These are phyloP conservation scores for Triticum timopheevii DNA, from an alignment of 176 grass and related monocot species.

Conservation along the genomic window DNA sequence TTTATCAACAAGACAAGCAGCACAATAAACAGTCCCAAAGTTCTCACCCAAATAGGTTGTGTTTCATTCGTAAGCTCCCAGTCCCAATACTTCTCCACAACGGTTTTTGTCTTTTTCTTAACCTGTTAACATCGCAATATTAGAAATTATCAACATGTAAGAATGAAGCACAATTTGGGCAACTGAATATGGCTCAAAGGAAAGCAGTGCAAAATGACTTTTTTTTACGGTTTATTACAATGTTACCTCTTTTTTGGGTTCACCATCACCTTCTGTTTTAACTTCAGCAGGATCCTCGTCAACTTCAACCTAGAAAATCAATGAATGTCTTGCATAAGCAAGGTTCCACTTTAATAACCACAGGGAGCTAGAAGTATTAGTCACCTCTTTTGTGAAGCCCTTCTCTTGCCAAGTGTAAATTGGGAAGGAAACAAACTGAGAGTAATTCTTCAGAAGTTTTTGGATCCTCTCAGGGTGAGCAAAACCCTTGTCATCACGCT, in stretches of 20 bases:
- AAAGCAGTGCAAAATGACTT: not conserved
- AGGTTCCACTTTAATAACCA: not conserved
- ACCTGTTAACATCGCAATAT: constrained; percentile 38
- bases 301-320: constrained; percentile 70
- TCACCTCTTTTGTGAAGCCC: constrained; percentile 89
- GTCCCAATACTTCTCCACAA: constrained; percentile 96
- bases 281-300: constrained; percentile 77
- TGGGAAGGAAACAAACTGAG: constrained; percentile 98
- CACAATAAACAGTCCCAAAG: constrained; percentile 7
- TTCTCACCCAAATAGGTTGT: constrained; percentile 91
- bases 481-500: constrained; percentile 89
- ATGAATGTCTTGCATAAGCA: not conserved
- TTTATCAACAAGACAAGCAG: not conserved
- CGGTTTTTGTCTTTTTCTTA: constrained; percentile 92
- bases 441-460: constrained; percentile 97
- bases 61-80: constrained; percentile 99
- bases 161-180: not conserved
- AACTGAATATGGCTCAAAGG: not conserved
- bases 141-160: not conserved
- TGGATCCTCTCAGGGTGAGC: constrained; percentile 95
- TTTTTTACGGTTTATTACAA: not conserved
- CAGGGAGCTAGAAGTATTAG: not conserved
- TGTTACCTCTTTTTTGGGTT: constrained; percentile 66
- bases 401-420: constrained; percentile 99
- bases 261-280: constrained; percentile 69